Evolutionary conservation across 495 filamentous ascomycete genomes (phyloP).

Genomic region (Neohortaea acidophila): DNA sequence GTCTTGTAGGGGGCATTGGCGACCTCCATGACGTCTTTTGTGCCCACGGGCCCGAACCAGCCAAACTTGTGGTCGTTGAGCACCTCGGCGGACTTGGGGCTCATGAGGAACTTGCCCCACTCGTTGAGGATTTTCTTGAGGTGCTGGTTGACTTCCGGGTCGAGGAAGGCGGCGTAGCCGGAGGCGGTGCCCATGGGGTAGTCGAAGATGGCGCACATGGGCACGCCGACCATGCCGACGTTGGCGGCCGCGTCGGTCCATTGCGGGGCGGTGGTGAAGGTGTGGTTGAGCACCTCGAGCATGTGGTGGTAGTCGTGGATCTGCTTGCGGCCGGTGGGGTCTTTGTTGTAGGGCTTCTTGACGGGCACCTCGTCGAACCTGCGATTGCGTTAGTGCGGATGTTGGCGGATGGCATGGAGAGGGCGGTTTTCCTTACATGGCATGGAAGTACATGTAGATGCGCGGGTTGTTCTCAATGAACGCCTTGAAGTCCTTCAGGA

Average conservation of each 20-base stretch:
- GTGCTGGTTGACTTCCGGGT: slow-evolving; percentile 50
- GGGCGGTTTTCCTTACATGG: slow-evolving; percentile 18
- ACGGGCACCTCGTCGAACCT: slow-evolving; percentile 58
- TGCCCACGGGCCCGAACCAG: slow-evolving; percentile 45
- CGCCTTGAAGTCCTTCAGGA: slow-evolving; percentile 30
- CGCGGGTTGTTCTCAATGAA: slow-evolving; percentile 32
- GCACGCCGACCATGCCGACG: slow-evolving; percentile 50
- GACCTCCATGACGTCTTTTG: slow-evolving; percentile 32
- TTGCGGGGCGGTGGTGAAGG: slow-evolving; percentile 45
- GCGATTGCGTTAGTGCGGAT: background rate
- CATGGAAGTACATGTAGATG: slow-evolving; percentile 20
- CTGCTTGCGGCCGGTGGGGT: slow-evolving; percentile 44
- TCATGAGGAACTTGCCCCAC: slow-evolving; percentile 47
- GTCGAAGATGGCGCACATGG: slow-evolving; percentile 53
- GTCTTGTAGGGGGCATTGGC: slow-evolving; percentile 32
- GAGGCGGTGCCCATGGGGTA: slow-evolving; percentile 58
- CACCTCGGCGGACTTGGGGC: slow-evolving; percentile 40
- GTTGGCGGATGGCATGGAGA: slow-evolving; percentile 3
- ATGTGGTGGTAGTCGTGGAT: slow-evolving; percentile 51
- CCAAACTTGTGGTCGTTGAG: slow-evolving; percentile 35
- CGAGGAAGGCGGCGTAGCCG: slow-evolving; percentile 50
- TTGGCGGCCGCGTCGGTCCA: slow-evolving; percentile 39
- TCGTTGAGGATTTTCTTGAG: slow-evolving; percentile 53
- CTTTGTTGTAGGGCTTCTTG: slow-evolving; percentile 39
- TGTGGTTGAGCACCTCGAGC: slow-evolving; percentile 47